Conservation (phyloP, 371 early-diverging fungal species). For the Dichotomocladium elegans region DNA sequence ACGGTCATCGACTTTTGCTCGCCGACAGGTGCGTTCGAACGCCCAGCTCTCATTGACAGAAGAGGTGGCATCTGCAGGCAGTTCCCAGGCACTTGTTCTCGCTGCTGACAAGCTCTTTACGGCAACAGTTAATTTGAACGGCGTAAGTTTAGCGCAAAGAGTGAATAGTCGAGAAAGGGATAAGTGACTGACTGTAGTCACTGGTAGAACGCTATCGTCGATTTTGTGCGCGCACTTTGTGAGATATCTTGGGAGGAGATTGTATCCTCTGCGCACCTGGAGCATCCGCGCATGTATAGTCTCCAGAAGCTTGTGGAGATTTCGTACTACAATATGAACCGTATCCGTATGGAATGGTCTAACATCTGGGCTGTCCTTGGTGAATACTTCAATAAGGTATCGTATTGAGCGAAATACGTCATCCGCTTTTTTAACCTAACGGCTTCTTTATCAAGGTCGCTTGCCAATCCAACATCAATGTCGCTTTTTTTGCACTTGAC, state of each 20-base stretch:
- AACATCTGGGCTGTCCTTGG: conserved; percentile 93
- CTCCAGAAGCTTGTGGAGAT: conserved; percentile 91
- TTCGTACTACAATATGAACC: conserved; percentile 95
- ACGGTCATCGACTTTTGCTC: conserved; percentile 26
- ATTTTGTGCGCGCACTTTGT: conserved; percentile 87
- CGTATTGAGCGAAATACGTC: too few species aligned
- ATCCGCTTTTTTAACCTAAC: too few species aligned
- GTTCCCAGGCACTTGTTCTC: conserved; percentile 68
- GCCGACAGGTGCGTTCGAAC: conserved; percentile 19
- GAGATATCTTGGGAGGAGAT: conserved; percentile 90
- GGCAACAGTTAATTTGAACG: conserved; percentile 48
- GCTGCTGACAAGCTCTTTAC: conserved; percentile 84
- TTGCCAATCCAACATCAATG: conserved; percentile 81
- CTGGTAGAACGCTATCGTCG: conserved; percentile 68
- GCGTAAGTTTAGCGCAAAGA: conserved; percentile 34
- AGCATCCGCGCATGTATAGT: conserved; percentile 82
- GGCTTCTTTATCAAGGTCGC: conserved; percentile 55
- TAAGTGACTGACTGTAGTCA: neutral
- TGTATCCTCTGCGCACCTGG: conserved; percentile 55
- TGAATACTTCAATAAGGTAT: conserved; percentile 79
- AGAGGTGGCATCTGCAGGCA: conserved; percentile 49
- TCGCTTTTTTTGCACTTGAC: conserved; percentile 89
- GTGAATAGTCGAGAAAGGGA: neutral
- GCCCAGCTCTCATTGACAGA: conserved; percentile 41
- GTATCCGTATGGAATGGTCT: conserved; percentile 96